phyloP scores from a whole-genome alignment of 257 asterid genomes.

The Fraxinus anomala region DNA sequence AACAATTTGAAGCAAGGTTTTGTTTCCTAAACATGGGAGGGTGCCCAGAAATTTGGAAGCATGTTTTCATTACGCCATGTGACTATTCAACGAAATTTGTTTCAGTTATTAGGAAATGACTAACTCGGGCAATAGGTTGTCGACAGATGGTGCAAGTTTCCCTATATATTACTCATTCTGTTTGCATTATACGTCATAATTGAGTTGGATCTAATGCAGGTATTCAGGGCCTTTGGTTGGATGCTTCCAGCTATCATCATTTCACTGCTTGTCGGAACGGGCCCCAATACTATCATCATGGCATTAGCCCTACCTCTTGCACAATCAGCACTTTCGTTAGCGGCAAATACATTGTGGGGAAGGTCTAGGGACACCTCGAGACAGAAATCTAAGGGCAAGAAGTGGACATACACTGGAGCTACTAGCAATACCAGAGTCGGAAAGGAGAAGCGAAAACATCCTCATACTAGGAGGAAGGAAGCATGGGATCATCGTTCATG shows the following conservation, averaged over 20 bases:
- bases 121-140: background rate
- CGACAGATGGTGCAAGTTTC: background rate
- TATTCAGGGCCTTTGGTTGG: conserved; percentile 77
- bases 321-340: conserved; percentile 65
- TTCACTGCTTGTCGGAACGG: conserved; percentile 60
- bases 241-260: conserved; percentile 72
- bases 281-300: conserved; percentile 58
- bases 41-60: background rate
- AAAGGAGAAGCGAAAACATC: conserved; percentile 35
- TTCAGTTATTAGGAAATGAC: background rate
- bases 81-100: background rate
- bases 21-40: background rate
- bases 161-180: background rate
- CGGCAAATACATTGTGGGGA: conserved; percentile 54
- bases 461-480: conserved; percentile 38
- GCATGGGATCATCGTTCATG: conserved; percentile 50
- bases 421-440: conserved; percentile 31
- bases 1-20: background rate
- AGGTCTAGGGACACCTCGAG: conserved; percentile 38
- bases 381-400: conserved; percentile 46
- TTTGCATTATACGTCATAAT: conserved; percentile 15
- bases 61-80: background rate
- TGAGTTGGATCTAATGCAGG: conserved; percentile 43
- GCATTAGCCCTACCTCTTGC: conserved; percentile 83
- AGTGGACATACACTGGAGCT: conserved; percentile 41